Evolutionary conservation across 2,329 filamentous ascomycete species (phyloP).

Genomic region (Apiospora aurea): DNA sequence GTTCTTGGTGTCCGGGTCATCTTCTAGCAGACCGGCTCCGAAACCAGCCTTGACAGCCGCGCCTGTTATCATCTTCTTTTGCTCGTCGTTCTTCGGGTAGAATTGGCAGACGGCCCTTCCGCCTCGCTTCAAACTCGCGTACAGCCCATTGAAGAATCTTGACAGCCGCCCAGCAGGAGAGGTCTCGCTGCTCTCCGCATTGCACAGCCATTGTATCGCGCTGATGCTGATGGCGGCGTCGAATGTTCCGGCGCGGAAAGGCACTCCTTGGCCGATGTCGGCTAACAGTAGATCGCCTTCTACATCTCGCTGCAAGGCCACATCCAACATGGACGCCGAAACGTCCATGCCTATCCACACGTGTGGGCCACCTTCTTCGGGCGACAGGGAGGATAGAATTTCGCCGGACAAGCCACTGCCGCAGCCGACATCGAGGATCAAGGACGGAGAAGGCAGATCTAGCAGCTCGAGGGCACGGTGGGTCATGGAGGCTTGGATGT

Average conservation of each 20-base stretch:
- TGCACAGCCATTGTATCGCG: constrained; percentile 98
- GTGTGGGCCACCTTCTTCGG: constrained; percentile 82
- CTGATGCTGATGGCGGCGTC: constrained; percentile 95
- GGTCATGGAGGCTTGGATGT: constrained; percentile 95
- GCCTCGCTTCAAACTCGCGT: constrained; percentile 81
- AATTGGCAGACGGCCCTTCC: constrained; percentile 96
- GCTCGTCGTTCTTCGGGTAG: constrained; percentile 93
- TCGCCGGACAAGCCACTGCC: constrained; percentile 94
- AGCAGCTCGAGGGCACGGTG: constrained; percentile 91
- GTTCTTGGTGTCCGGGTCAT: constrained; percentile 96
- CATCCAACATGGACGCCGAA: constrained; percentile 93
- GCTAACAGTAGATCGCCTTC: constrained; percentile 94
- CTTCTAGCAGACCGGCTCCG: constrained; percentile 91
- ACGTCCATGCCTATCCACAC: constrained; percentile 98
- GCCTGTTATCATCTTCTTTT: constrained; percentile 89
- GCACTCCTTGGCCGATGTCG: constrained; percentile 94
- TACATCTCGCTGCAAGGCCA: constrained; percentile 89
- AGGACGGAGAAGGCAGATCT: constrained; percentile 76
- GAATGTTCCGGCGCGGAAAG: constrained; percentile 90
- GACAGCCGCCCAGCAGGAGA: constrained; percentile 78
- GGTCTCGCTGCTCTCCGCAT: constrained; percentile 88
- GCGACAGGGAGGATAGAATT: constrained; percentile 78
- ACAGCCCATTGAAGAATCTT: constrained; percentile 92
- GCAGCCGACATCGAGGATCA: constrained; percentile 97
- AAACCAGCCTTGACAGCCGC: constrained; percentile 95